Evolutionary conservation across 1,284 basidiomycete species (phyloP), one percentile per base, ranked within the genome.

Genomic region (Anthracocystis walkeri): DNA sequence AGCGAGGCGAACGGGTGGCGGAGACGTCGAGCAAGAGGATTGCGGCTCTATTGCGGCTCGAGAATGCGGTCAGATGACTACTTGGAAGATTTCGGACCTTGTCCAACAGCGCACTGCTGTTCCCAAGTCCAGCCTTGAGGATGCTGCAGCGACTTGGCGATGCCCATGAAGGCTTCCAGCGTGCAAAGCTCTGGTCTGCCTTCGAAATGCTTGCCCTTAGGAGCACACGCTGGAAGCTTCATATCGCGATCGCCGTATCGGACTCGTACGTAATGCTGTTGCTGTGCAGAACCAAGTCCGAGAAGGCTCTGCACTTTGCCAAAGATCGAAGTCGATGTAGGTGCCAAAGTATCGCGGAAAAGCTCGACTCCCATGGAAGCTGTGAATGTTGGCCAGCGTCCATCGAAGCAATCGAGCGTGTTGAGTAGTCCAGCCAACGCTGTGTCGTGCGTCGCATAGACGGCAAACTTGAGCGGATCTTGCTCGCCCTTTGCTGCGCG

Each of bases 101-200:
- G 69, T 27, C 74, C 76, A 31, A 70, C 74, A 16, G 73, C 57
- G 41, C 82, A 84, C 57, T 84, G 80, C 55, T 80, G 58, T 46
- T 81, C 80, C 64, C 79, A 74, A 7, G 61, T 66, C 56, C 66
- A 68, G 18, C 76, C 79, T 16, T 79, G 54, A n/a, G 80, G 77
- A 64, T 79, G 75, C 23, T 63, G 74, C 14, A 84, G 65, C 25
- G 69, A 58, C 46, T 83, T 74, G 52, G 79, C 75, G 33, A 82
- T 68, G 29, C 66, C 71, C 87, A 57, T 87, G 86, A 93, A 93
- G 11, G 91, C 91, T 7, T 87, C 86, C 35, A 93, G 86, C 6
- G 90, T 90, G 85, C 92, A 93, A 78, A 93, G 90, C 80, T 93
- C 92, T 0, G 92, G 92, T 10, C 87, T 87, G 1, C 91, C 92